Conservation (phyloP, 345 rosid species). For the Syzygium grande region DNA sequence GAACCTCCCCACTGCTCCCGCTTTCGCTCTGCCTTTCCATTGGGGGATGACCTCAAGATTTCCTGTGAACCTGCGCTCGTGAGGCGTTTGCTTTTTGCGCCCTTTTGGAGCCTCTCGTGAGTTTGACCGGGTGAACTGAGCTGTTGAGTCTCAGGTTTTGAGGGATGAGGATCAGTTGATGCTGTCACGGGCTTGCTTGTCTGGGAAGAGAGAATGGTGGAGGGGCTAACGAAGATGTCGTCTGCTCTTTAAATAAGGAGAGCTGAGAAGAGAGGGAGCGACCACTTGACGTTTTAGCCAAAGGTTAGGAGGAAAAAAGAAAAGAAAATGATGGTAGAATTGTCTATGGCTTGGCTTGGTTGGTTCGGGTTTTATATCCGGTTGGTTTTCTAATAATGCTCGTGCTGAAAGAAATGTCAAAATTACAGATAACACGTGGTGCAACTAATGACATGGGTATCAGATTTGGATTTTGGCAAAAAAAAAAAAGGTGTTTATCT, state of each 20-base stretch:
- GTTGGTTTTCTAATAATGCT: neutral
- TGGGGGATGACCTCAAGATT: neutral
- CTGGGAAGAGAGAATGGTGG: neutral
- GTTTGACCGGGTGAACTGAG: neutral
- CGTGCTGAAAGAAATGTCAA: neutral
- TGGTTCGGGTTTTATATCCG: neutral
- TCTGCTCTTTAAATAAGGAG: neutral
- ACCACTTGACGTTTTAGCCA: neutral
- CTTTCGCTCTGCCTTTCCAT: constrained; percentile 1
- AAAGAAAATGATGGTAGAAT: neutral
- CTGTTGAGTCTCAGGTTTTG: neutral
- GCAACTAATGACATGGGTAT: neutral
- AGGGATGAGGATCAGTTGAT: neutral
- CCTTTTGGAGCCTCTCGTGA: neutral
- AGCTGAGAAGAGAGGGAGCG: neutral
- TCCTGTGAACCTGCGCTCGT: neutral
- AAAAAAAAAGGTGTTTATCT: neutral
- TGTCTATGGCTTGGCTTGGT: neutral
- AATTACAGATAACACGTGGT: neutral
- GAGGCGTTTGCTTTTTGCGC: neutral
- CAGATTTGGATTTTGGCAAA: too few species aligned
- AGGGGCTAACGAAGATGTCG: neutral
- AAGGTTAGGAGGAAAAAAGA: neutral
- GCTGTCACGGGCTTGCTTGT: neutral
- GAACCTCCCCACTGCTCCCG: constrained; percentile 13